Conservation (phyloP, 495 filamentous ascomycete species). For the Lepidopterella palustris region DNA sequence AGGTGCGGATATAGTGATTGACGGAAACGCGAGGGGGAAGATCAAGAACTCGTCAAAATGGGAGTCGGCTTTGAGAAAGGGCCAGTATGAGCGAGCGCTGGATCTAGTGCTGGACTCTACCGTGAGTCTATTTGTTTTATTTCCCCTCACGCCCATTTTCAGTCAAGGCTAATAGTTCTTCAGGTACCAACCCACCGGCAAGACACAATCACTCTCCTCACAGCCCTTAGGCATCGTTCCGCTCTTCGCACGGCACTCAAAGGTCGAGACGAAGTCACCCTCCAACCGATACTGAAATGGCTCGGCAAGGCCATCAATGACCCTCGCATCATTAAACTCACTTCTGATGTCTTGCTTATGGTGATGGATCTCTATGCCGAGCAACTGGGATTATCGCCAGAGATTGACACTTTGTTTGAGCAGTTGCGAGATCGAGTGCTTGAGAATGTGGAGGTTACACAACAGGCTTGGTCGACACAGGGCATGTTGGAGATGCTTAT, state of each 20-base stretch:
- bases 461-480: slow-evolving; percentile 66
- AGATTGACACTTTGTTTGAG: slow-evolving; percentile 62
- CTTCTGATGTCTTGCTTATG: slow-evolving; percentile 71
- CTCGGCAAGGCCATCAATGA: slow-evolving; percentile 68
- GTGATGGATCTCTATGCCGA: slow-evolving; percentile 82
- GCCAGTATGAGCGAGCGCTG: slow-evolving; percentile 67
- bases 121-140: slow-evolving; percentile 19
- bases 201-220: slow-evolving; percentile 63
- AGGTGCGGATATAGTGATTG: slow-evolving; percentile 78
- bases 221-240: slow-evolving; percentile 78
- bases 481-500: slow-evolving; percentile 82
- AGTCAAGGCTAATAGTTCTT: neutral
- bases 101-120: slow-evolving; percentile 61
- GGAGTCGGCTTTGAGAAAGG: slow-evolving; percentile 74
- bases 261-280: slow-evolving; percentile 71
- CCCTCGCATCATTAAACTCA: slow-evolving; percentile 67
- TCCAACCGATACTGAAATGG: slow-evolving; percentile 81
- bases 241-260: slow-evolving; percentile 76
- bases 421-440: slow-evolving; percentile 61
- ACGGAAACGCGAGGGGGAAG: slow-evolving; percentile 54
- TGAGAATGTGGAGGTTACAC: slow-evolving; percentile 70
- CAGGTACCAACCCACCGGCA: slow-evolving; percentile 16
- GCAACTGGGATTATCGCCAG: slow-evolving; percentile 64
- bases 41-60: slow-evolving; percentile 62
- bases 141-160: neutral